phyloP scores from a whole-genome alignment of 2,329 filamentous ascomycete species.

The Fragosphaeria purpurea region DNA sequence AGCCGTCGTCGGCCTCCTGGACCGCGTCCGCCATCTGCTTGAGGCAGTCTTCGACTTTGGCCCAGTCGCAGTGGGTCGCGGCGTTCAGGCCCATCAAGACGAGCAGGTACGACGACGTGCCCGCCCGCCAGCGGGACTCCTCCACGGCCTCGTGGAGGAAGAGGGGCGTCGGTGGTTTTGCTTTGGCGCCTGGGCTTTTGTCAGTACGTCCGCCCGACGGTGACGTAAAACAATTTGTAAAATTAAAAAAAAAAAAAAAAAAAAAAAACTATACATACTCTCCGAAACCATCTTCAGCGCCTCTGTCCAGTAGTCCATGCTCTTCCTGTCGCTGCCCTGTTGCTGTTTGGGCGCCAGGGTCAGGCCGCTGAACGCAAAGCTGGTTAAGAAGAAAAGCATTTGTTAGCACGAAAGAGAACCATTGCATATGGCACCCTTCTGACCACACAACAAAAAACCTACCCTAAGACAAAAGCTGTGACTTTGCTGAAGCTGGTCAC shows the following conservation, averaged over 20 bases:
- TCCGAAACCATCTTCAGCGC: constrained; percentile 23
- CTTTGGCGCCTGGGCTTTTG: constrained; percentile 17
- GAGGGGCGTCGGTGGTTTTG: constrained; percentile 26
- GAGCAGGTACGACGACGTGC: constrained; percentile 58
- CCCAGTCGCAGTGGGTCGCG: constrained; percentile 62
- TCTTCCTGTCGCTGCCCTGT: constrained; percentile 24
- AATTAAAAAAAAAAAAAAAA: not conserved
- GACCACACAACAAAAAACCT: no score
- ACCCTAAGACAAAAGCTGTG: constrained; percentile 47
- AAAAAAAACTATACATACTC: constrained; percentile 20
- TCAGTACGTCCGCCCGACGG: no score
- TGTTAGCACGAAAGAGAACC: no score
- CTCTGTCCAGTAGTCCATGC: constrained; percentile 31
- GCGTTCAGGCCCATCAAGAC: constrained; percentile 62
- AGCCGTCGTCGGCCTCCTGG: constrained; percentile 29
- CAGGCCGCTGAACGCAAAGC: constrained; percentile 46
- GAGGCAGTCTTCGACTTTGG: constrained; percentile 48
- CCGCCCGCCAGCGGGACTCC: constrained; percentile 53
- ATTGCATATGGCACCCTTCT: no score
- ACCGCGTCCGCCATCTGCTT: constrained; percentile 39
- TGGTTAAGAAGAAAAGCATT: constrained; percentile 15
- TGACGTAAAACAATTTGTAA: not conserved
- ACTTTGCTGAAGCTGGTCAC: constrained; percentile 52
- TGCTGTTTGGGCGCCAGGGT: constrained; percentile 28
- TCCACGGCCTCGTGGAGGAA: constrained; percentile 47